These are phyloP conservation scores for Euphrasia arctica DNA, from an alignment of 305 asterid species.

Conservation along the genomic window DNA sequence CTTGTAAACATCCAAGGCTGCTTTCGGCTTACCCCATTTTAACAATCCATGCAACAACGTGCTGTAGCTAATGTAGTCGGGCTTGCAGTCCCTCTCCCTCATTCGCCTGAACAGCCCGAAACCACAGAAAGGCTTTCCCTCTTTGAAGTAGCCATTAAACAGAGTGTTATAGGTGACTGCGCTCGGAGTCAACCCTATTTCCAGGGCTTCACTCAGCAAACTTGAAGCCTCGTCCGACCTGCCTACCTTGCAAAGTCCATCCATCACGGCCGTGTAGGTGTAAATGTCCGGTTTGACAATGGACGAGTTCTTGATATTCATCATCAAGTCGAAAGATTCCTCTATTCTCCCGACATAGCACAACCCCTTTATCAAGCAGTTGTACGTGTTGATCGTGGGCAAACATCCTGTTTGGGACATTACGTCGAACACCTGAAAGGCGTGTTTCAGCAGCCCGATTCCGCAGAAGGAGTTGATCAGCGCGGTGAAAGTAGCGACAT, in stretches of 20 bases:
- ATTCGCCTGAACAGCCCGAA: conserved; percentile 46
- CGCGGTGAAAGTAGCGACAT: conserved; percentile 58
- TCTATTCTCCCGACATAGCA: conserved; percentile 79
- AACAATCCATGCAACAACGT: conserved; percentile 68
- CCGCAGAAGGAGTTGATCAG: conserved; percentile 49
- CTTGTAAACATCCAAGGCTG: conserved; percentile 42
- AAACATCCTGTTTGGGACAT: conserved; percentile 39
- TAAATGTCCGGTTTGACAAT: conserved; percentile 49
- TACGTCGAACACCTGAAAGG: conserved; percentile 52
- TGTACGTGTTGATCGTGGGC: conserved; percentile 54
- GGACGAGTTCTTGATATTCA: conserved; percentile 39
- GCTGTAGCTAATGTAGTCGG: conserved; percentile 57
- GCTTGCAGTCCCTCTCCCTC: conserved; percentile 50
- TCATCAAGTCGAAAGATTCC: conserved; percentile 54
- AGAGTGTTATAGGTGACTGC: conserved; percentile 63
- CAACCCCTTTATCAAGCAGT: conserved; percentile 54
- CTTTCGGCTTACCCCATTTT: conserved; percentile 53
- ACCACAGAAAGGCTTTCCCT: conserved; percentile 62
- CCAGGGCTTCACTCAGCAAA: conserved; percentile 53
- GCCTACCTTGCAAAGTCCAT: conserved; percentile 84
- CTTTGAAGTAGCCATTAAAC: conserved; percentile 73
- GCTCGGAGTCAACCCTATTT: conserved; percentile 45
- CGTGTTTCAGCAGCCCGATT: conserved; percentile 47
- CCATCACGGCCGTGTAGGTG: conserved; percentile 68
- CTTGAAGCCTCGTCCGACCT: conserved; percentile 63